Evolutionary conservation across 768 basidiomycete species (phyloP).

Genomic region (Rubroboletus pulcherrimus): DNA sequence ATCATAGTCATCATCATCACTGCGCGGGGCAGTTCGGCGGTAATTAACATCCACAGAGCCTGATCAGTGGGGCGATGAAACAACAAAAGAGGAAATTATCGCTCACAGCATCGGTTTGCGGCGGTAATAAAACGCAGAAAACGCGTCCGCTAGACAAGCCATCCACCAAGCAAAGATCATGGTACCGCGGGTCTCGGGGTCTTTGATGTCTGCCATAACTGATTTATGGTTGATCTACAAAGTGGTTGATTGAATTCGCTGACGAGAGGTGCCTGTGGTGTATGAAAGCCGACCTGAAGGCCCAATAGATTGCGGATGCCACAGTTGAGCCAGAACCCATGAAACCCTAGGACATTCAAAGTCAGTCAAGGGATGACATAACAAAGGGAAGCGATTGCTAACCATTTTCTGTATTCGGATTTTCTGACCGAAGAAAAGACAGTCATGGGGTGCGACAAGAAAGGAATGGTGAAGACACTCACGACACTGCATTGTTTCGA

Average conservation of each 20-base stretch:
- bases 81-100: not conserved
- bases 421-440: conserved; percentile 45
- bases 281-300: conserved; percentile 50
- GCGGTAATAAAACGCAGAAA: conserved; percentile 78
- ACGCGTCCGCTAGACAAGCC: conserved; percentile 82
- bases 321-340: conserved; percentile 78
- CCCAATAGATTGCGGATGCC: conserved; percentile 78
- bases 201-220: conserved; percentile 66
- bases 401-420: conserved; percentile 71
- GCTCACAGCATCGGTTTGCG: conserved; percentile 73
- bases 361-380: conserved; percentile 17
- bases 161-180: conserved; percentile 96
- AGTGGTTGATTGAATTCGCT: conserved; percentile 4
- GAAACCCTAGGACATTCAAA: conserved; percentile 54
- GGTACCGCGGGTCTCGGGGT: conserved; percentile 71
- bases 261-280: conserved; percentile 4
- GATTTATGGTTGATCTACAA: conserved; percentile 80
- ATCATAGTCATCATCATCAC: conserved; percentile 85
- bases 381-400: conserved; percentile 18
- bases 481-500: conserved; percentile 88
- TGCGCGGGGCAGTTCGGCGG: conserved; percentile 24
- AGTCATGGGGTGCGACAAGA: conserved; percentile 6
- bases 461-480: conserved; percentile 36
- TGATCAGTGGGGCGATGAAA: conserved; percentile 9
- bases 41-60: conserved; percentile 19